A percentile compares a stretch with the other conserved stretches of the same genome.
Evolutionary conservation across 1,284 basidiomycete genomes (phyloP).

Genomic region (Thelephora terrestris): DNA sequence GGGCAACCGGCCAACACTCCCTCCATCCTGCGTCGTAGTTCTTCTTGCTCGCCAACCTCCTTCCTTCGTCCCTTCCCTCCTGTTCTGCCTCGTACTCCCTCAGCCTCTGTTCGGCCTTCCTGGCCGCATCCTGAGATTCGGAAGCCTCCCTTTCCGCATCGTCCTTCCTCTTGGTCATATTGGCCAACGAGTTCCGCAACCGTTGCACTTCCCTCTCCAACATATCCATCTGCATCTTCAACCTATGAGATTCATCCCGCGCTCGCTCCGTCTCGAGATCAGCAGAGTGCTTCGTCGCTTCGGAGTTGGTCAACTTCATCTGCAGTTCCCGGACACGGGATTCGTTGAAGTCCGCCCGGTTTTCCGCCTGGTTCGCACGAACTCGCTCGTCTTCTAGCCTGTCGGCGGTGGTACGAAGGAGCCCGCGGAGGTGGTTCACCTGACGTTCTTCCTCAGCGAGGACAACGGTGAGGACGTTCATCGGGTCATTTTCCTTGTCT

Average conservation of each 20-base stretch:
- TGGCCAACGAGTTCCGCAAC: slow-evolving; percentile 19
- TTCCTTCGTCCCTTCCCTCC: slow-evolving; percentile 33
- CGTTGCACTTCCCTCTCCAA: slow-evolving; percentile 36
- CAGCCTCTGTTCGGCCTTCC: slow-evolving; percentile 37
- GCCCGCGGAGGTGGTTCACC: slow-evolving; percentile 42
- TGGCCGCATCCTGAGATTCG: slow-evolving; percentile 36
- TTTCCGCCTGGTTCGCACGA: slow-evolving; percentile 39
- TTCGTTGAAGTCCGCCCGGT: slow-evolving; percentile 45
- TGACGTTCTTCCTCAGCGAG: slow-evolving; percentile 58
- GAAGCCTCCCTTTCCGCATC: slow-evolving; percentile 37
- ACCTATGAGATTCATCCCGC: slow-evolving; percentile 37
- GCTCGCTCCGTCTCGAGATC: slow-evolving; percentile 37
- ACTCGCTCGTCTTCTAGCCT: slow-evolving; percentile 47
- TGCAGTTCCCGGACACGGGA: slow-evolving; percentile 32
- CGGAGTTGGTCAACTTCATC: slow-evolving; percentile 29
- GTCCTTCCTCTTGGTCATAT: slow-evolving; percentile 26
- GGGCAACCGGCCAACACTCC: slow-evolving; percentile 28
- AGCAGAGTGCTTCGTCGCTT: slow-evolving; percentile 35
- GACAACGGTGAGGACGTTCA: slow-evolving; percentile 30
- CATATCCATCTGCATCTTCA: slow-evolving; percentile 38
- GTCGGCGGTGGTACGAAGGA: slow-evolving; percentile 43
- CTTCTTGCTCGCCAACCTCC: slow-evolving; percentile 25
- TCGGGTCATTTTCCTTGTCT: slow-evolving; percentile 20
- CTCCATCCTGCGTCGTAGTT: slow-evolving; percentile 32
- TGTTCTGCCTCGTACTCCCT: slow-evolving; percentile 38